Evolutionary conservation across 2,329 filamentous ascomycete genomes (phyloP).

Genomic region (Fusarium redolens): DNA sequence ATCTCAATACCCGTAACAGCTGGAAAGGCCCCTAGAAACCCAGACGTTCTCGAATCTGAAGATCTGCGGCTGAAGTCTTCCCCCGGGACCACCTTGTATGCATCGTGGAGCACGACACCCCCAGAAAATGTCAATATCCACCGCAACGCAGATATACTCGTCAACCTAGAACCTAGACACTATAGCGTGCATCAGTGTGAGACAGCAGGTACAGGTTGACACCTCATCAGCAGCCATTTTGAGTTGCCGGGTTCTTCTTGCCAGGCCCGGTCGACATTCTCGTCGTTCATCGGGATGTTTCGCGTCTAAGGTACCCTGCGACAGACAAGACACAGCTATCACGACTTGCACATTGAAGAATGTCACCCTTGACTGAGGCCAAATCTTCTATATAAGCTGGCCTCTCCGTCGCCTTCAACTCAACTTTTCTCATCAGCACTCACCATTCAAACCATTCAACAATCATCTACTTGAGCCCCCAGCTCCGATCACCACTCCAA

Average conservation of each 20-base stretch:
- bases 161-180: constrained; percentile 9
- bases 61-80: constrained; percentile 12
- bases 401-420: constrained; percentile 20
- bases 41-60: constrained; percentile 16
- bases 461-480: constrained; percentile 40
- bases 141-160: constrained; percentile 10
- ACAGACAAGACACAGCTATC: constrained; percentile 17
- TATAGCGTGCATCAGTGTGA: constrained; percentile 39
- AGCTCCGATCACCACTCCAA: constrained; percentile 28
- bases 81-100: constrained; percentile 5
- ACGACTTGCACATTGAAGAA: constrained; percentile 18
- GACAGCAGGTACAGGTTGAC: constrained; percentile 32
- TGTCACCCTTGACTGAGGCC: constrained; percentile 5
- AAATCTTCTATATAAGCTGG: constrained; percentile 43
- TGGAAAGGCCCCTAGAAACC: constrained; percentile 18
- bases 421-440: constrained; percentile 35
- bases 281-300: constrained; percentile 30
- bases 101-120: not conserved
- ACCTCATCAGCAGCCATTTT: constrained; percentile 37
- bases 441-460: constrained; percentile 38
- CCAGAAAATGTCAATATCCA: constrained; percentile 28
- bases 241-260: constrained; percentile 26
- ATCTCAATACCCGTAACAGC: constrained; percentile 21
- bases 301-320: constrained; percentile 17
- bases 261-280: constrained; percentile 2